Evolutionary conservation across 345 rosid species (phyloP), one percentile per base, ranked within the genome.

Genomic region (Melastoma malabathricum): DNA sequence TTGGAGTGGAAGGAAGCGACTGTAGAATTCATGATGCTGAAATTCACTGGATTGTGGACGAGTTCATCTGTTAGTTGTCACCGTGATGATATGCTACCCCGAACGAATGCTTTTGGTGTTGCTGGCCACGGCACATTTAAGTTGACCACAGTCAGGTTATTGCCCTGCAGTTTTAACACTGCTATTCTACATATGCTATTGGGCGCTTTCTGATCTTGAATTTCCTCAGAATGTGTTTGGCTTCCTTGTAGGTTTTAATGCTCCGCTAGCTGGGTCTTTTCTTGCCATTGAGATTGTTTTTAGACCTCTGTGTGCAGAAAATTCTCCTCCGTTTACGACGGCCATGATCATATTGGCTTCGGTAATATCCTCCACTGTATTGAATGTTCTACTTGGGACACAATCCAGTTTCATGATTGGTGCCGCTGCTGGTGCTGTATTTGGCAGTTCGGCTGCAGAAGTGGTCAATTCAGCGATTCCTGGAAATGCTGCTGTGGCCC

Each of bases 361-460:
- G 44, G 90, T 92, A 46, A 73, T 92, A 69, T 92, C 98, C 59
- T 84, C 98, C 55, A 92, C 98, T 44, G 93, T 84, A 46, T 92
- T 96, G 51, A 92, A 82, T 74, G 95, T 79, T 10, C 67, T 84
- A 46, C 83, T 92, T 54, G 95, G 93, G 63, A 79, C 95, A 22
- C 78, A 92, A 63, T 82, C 95, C 38, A 92, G 96, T 77, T 76
- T 92, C 75, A 92, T 92, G 98, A 87, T 87, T 68, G 98, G 96
- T 59, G 96, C 98, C 56, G 96, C 96, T 29, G 85, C 81, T 50
- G 98, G 95, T 63, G 98, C 98, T 61, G 96, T 87, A 55, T 92
- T 92, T 81, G 96, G 98, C 34, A 95, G 98, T 49, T 87, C 77
- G 29, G 96, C 96, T 60, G 90, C 97, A 43, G 81, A 79, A 74